phyloP scores from a whole-genome alignment of 345 rosid genomes.

The Lepidium didymum region DNA sequence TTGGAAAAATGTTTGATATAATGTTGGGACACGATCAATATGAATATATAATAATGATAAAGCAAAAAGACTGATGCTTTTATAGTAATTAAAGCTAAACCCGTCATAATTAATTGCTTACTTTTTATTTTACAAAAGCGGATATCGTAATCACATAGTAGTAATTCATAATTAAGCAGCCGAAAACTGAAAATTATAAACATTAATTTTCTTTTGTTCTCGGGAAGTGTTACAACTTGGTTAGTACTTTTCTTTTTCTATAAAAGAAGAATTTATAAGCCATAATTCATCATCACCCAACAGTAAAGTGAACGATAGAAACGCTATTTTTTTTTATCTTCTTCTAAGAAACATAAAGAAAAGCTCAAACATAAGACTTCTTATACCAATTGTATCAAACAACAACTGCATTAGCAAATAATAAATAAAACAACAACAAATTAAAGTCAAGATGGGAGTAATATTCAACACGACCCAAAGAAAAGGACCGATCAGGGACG shows the following conservation, averaged over 20 bases:
- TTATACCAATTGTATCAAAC: background rate
- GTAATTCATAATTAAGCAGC: too few species aligned
- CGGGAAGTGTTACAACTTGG: background rate
- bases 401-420: background rate
- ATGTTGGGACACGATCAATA: too few species aligned
- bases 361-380: too few species aligned
- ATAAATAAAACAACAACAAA: background rate
- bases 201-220: too few species aligned
- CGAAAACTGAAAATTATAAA: too few species aligned
- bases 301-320: background rate
- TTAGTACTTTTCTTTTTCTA: background rate
- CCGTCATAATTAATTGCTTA: background rate
- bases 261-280: background rate
- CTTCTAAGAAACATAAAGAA: background rate
- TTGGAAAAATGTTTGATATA: too few species aligned
- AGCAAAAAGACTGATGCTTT: background rate
- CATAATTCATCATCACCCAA: background rate
- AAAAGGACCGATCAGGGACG: background rate
- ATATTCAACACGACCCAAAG: background rate
- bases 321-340: background rate
- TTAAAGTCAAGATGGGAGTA: background rate
- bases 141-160: too few species aligned
- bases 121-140: too few species aligned
- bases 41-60: background rate
- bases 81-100: background rate